Base-by-base conservation (phyloP, 2,329 filamentous ascomycete species). In the Fusarium ambrosium region DNA sequence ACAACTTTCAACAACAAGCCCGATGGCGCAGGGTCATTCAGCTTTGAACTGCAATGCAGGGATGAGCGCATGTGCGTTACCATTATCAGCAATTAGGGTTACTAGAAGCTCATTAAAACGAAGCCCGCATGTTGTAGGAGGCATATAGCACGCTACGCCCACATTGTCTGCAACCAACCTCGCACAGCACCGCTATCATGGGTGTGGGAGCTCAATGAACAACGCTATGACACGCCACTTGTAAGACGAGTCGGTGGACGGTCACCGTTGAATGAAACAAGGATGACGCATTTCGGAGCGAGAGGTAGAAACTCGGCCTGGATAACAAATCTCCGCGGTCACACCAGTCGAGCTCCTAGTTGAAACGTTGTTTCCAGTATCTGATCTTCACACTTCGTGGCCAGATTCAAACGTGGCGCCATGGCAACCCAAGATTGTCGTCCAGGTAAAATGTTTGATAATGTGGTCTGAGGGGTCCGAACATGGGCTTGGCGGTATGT, bases 201-300 rank as follows among this genome's bases (percentile, higher is more conserved):
- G 37, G 20, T 62, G 39, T 59, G 66, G 18, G 18, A 53, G 27
- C 53, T 55, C 37, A 18, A 56, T 16, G 39, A 11, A 56, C 22
- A 24, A 53, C 70, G 60, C 68, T 72, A 72, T 74, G 69, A 73
- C 69, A 63, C 72, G 66, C 71, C 69, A 75, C 71, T 55, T 58
- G 60, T 61, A 69, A 66, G 53, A 70, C 37, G 63, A 63, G 32
- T 60, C 59, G 43, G 22, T 55, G 51, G 60, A 58, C 51, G 32
- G 48, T 36, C 65, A 37, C 64, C 27, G 41, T 37, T 51, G 55
- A 69, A 70, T 74, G 73, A 77, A 76, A 69, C 62, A 72, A 71
- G 64, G 58, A 71, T 77, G 75, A 78, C 67, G 69, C 66, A 69
- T 58, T 37, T 71, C 32, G 18, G 41, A 22, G 29, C 37, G 39